Base-by-base conservation (phyloP, 176 grass and related monocot species). In the Themeda triandra region DNA sequence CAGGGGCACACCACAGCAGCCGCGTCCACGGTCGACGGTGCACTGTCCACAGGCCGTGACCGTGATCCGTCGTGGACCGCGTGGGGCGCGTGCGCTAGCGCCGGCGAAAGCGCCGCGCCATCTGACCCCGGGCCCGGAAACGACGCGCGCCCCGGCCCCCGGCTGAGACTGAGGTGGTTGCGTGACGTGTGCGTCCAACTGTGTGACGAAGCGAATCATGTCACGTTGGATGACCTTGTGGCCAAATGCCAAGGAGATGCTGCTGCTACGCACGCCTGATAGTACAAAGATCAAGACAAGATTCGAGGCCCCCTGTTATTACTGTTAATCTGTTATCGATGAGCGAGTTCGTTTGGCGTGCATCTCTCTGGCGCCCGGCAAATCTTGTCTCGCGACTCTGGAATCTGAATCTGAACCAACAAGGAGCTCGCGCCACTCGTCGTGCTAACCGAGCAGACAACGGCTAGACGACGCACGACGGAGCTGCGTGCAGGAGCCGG, bases 31-130 rank as follows among this genome's bases (percentile, higher is more conserved):
- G 42, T 45, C 42, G 11, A 45, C 42, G 11, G 9, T 41, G 39
- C 39, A 10, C 8, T 9, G 39, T 39, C 37, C 11, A 46, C 13
- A 14, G 21, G 21, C 2, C 53, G 53, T 58, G 56, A 24, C 39
- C 39, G 39, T 41, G 37, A 39, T 10, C 56, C 56, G 19, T 54
- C 56, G 19, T 54, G n/a, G 23, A 10, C 58, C 59, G 44, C 44
- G 44, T 40, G 67, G 67, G 67, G 67, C 19, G 40, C 35, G 35
- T 37, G 67, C 36, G 67, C 67, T 19, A 37, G 67, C 67, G 39
- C 67, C 67, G 36, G 36, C 40, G 69, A 72, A 44, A 72, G 58
- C 56, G 76, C 58, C 76, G 25, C 76, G 76, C 58, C 76, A 78
- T 39, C 74, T 13, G 74, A 60, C 19, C 10, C 23, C 10, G 23